These are phyloP conservation scores for Pulveroboletus sp. DNA, from an alignment of 768 basidiomycete species.

Conservation along the genomic window DNA sequence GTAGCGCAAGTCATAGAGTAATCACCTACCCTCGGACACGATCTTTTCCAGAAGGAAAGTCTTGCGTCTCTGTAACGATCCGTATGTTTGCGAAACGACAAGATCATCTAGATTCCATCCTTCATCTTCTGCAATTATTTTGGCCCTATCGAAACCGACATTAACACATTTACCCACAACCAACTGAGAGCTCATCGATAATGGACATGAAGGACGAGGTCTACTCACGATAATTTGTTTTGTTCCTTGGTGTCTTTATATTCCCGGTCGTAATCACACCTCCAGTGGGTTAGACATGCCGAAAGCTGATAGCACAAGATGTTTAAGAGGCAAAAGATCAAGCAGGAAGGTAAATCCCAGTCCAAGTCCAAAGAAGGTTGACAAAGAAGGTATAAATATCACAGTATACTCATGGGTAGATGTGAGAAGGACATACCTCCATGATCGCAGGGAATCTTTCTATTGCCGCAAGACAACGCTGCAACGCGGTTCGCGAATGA, in stretches of 20 bases:
- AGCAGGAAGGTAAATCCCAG: neutral
- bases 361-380: neutral
- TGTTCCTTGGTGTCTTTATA: neutral
- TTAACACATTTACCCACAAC: neutral
- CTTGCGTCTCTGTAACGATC: constrained; percentile 35
- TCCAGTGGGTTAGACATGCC: constrained; percentile 27
- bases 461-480: constrained; percentile 4
- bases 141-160: constrained; percentile 30
- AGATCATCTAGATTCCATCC: constrained; percentile 45
- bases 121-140: constrained; percentile 28
- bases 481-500: neutral
- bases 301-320: constrained; percentile 16
- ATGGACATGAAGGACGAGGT: neutral
- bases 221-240: constrained; percentile 17
- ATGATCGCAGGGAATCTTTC: constrained; percentile 12
- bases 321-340: neutral
- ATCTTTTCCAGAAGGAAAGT: constrained; percentile 38
- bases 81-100: constrained; percentile 36
- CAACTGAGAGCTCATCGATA: neutral
- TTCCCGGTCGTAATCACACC: constrained; percentile 10
- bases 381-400: neutral
- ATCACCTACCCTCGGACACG: constrained; percentile 32
- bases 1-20: neutral
- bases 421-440: constrained; percentile 10
- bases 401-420: neutral